These are phyloP conservation scores for Trichoderma endophyticum DNA, from an alignment of 2,329 filamentous ascomycete genomes.

Conservation along the genomic window DNA sequence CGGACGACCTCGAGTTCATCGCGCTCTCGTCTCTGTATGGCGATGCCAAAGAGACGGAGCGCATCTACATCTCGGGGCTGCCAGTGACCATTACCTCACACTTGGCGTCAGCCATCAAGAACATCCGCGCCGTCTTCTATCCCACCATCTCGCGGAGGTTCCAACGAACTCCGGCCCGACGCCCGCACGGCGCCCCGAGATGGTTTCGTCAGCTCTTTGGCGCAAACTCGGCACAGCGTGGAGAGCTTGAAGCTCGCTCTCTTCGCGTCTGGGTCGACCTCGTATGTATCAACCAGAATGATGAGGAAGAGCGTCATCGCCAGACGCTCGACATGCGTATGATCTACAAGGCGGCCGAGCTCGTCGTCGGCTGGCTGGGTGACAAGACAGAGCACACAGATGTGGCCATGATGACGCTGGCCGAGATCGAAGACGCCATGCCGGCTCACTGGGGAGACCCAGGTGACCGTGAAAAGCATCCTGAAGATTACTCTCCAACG, in stretches of 20 bases:
- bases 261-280: constrained; percentile 22
- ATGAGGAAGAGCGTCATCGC: constrained; percentile 13
- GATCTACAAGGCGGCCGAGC: constrained; percentile 19
- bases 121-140: constrained; percentile 16
- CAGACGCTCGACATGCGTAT: constrained; percentile 22
- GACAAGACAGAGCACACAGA: constrained; percentile 5
- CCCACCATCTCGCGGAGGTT: constrained; percentile 9
- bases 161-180: constrained; percentile 8
- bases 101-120: constrained; percentile 1
- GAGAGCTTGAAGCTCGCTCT: constrained; percentile 5
- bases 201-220: constrained; percentile 13
- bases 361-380: constrained; percentile 22
- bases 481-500: background rate
- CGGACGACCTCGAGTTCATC: constrained; percentile 9
- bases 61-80: constrained; percentile 10
- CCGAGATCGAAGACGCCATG: constrained; percentile 11
- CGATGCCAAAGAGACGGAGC: background rate
- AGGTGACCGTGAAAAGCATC: constrained; percentile 5
- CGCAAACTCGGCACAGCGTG: background rate
- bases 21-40: constrained; percentile 12
- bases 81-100: constrained; percentile 2
- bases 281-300: constrained; percentile 23
- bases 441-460: constrained; percentile 7
- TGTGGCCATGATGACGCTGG: background rate
- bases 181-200: constrained; percentile 4